These are phyloP conservation scores for Pythium myriotylum DNA, from an alignment of 352 stramenopile genomes.

Conservation along the genomic window DNA sequence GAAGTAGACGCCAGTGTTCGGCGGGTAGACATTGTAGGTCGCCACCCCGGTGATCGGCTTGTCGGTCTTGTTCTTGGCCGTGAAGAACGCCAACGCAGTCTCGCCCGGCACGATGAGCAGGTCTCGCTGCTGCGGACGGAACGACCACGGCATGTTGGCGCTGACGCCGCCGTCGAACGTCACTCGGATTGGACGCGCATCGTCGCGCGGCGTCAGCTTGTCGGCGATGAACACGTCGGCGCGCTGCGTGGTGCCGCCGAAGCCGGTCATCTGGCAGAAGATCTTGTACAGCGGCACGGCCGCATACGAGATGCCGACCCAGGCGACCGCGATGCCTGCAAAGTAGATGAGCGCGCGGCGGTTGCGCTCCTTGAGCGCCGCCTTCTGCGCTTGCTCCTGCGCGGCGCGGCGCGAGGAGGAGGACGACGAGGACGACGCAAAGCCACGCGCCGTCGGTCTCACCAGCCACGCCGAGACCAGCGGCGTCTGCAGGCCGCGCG, in stretches of 20 bases:
- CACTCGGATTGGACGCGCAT: constrained; percentile 93
- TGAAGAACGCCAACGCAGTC: constrained; percentile 99
- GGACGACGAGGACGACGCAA: constrained; percentile 44
- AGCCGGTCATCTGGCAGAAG: constrained; percentile 98
- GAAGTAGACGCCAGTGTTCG: constrained; percentile 97
- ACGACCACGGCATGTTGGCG: constrained; percentile 96
- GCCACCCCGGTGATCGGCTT: constrained; percentile 98
- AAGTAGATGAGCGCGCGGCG: constrained; percentile 93
- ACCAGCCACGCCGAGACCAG: constrained; percentile 17
- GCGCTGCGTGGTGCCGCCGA: constrained; percentile 93
- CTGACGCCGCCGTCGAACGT: constrained; percentile 96
- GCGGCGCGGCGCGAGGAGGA: constrained; percentile 37
- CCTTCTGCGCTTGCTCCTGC: constrained; percentile 43
- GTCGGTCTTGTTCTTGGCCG: constrained; percentile 96
- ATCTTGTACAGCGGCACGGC: constrained; percentile 99
- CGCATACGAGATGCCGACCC: constrained; percentile 95
- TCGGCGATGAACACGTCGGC: constrained; percentile 74
- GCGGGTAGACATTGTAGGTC: constrained; percentile 99
- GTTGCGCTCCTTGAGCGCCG: constrained; percentile 87
- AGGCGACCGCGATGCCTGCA: constrained; percentile 91
- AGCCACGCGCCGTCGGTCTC: constrained; percentile 19
- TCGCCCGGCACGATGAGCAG: constrained; percentile 95
- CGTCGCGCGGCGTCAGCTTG: constrained; percentile 90
- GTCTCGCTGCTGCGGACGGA: constrained; percentile 95
- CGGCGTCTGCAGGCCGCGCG: constrained; percentile 22